These are phyloP conservation scores for Leccinum insigne DNA, from an alignment of 1,284 basidiomycete genomes.

Conservation along the genomic window DNA sequence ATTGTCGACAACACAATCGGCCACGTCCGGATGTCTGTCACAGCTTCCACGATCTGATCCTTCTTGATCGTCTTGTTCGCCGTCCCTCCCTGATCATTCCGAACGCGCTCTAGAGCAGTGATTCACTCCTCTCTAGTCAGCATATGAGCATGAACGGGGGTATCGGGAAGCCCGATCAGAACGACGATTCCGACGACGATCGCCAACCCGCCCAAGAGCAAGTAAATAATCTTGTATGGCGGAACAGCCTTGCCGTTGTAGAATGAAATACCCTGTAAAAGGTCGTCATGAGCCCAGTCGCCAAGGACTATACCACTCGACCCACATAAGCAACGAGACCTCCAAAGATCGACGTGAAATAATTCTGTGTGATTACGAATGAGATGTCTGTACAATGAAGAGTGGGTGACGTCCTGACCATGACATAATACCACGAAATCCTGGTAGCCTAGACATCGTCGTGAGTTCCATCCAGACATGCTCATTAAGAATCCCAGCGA, in stretches of 20 bases:
- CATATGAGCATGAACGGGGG: conserved; percentile 59
- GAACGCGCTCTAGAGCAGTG: conserved; percentile 66
- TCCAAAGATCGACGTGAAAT: conserved; percentile 62
- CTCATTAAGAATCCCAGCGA: background rate
- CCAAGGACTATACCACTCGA: background rate
- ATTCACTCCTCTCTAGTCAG: conserved; percentile 61
- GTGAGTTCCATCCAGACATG: background rate
- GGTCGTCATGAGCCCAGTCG: background rate
- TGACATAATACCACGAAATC: conserved; percentile 69
- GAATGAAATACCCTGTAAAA: conserved; percentile 54
- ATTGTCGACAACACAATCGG: conserved; percentile 42
- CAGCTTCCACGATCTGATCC: conserved; percentile 57
- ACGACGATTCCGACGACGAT: conserved; percentile 59
- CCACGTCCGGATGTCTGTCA: conserved; percentile 64
- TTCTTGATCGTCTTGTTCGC: conserved; percentile 62
- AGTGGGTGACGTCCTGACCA: conserved; percentile 39
- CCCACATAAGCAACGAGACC: conserved; percentile 65
- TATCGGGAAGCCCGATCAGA: conserved; percentile 64
- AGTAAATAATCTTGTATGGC: conserved; percentile 63
- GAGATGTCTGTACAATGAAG: background rate
- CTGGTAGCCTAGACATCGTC: conserved; percentile 43
- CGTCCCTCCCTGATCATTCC: conserved; percentile 65
- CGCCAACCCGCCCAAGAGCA: conserved; percentile 60
- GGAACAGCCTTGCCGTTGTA: conserved; percentile 46
- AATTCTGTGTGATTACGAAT: conserved; percentile 42